Conservation (phyloP, 2,329 filamentous ascomycete species). For the Parafenestella ontariensis region DNA sequence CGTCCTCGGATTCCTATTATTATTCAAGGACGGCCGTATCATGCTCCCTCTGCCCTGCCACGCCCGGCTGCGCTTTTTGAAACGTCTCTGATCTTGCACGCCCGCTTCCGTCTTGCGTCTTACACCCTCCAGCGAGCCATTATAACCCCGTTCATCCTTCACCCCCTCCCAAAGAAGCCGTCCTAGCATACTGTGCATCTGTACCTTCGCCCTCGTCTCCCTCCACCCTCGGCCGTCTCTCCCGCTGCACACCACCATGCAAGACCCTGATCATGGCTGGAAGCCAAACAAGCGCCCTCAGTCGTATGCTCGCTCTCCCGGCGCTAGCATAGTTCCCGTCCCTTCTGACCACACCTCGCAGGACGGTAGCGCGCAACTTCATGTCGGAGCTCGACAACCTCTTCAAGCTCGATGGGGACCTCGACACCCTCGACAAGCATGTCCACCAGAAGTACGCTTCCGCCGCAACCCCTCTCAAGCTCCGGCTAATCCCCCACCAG, state of each 20-base stretch:
- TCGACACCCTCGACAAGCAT: conserved; percentile 75
- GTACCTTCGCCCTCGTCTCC: conserved; percentile 1
- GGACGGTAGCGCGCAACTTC: conserved; percentile 87
- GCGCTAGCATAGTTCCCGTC: conserved; percentile 28
- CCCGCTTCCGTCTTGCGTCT: conserved; percentile 25
- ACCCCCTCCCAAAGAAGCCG: too few species aligned
- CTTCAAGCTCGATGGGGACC: conserved; percentile 83
- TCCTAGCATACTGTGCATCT: too few species aligned
- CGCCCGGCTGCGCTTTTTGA: conserved; percentile 28
- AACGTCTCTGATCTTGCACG: conserved; percentile 28
- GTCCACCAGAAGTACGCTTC: conserved; percentile 80
- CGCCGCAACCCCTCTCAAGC: neutral
- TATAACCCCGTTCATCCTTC: conserved; percentile 12
- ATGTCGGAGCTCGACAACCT: conserved; percentile 85
- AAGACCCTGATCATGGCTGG: conserved; percentile 74
- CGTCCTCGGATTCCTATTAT: conserved; percentile 20
- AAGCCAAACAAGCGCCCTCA: conserved; percentile 81
- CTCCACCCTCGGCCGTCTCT: neutral
- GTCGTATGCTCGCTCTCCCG: conserved; percentile 67
- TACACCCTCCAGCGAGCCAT: conserved; percentile 8
- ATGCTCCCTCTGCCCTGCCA: conserved; percentile 31
- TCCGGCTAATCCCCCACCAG: conserved; percentile 55
- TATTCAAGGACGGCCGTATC: conserved; percentile 32
- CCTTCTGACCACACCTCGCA: conserved; percentile 53
- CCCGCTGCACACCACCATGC: conserved; percentile 25